These are phyloP conservation scores for Obba rivulosa DNA, from an alignment of 768 basidiomycete species.

Conservation along the genomic window DNA sequence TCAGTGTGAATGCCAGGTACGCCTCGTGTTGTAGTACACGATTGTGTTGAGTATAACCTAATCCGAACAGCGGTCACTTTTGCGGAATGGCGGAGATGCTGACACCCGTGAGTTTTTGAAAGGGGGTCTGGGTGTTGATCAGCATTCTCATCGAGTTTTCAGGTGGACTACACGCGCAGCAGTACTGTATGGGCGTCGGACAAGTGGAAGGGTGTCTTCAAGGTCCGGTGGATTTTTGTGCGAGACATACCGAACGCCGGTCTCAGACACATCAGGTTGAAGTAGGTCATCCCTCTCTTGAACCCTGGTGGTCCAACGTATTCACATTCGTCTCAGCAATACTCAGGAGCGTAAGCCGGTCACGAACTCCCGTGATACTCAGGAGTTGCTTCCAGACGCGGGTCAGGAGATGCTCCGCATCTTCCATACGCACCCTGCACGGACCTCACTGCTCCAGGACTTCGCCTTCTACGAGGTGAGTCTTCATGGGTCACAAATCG, in stretches of 20 bases:
- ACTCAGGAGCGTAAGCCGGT: conserved; percentile 98
- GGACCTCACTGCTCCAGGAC: conserved; percentile 91
- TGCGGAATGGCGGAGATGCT: conserved; percentile 99
- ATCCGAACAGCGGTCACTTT: conserved; percentile 74
- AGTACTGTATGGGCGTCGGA: conserved; percentile 99
- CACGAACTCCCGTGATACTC: conserved; percentile 96
- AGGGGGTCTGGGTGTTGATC: not conserved
- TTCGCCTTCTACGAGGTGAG: conserved; percentile 87
- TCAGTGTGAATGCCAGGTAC: conserved; percentile 91
- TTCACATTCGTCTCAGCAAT: conserved; percentile 51
- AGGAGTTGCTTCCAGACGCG: conserved; percentile 92
- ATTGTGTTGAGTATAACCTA: not conserved
- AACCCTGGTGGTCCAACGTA: not conserved
- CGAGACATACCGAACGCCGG: conserved; percentile 91
- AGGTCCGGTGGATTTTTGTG: conserved; percentile 96
- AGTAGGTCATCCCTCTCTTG: conserved; percentile 37
- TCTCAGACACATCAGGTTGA: conserved; percentile 82
- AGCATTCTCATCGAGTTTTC: conserved; percentile 1
- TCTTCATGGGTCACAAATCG: not conserved
- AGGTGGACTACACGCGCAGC: conserved; percentile 91
- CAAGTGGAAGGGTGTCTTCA: conserved; percentile 99
- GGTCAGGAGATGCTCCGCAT: conserved; percentile 96
- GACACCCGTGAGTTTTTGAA: conserved; percentile 59
- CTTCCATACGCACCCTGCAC: conserved; percentile 88
- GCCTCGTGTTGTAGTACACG: conserved; percentile 1